A percentile compares a stretch with the other conserved stretches of the same genome.
Conservation (phyloP, 2,329 filamentous ascomycete species). For the Claviceps sorghi region DNA sequence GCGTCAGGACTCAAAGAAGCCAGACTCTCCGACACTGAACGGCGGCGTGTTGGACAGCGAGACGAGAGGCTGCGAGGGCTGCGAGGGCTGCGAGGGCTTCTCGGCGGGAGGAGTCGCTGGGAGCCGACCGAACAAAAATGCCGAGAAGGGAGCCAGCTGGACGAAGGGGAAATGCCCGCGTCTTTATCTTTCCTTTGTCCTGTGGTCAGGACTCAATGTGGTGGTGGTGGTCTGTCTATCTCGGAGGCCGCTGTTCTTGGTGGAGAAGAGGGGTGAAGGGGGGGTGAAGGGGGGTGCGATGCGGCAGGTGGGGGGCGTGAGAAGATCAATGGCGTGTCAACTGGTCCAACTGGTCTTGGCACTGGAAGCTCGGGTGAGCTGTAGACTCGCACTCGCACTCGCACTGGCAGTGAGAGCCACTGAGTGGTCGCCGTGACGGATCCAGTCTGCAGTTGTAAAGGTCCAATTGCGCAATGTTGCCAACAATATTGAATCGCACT, state of each 20-base stretch:
- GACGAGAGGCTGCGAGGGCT: no score
- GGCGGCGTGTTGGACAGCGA: not conserved
- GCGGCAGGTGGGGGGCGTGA: not conserved
- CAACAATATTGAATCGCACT: not conserved
- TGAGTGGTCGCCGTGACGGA: not conserved
- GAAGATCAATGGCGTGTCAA: slow-evolving; percentile 1
- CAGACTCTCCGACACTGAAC: no score
- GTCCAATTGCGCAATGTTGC: slow-evolving; percentile 3
- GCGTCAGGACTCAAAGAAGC: no score
- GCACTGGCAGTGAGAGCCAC: no score
- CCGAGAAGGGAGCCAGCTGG: not conserved
- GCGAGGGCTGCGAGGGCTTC: not conserved
- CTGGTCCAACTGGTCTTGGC: no score
- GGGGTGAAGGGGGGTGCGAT: no score
- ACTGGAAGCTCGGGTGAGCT: no score
- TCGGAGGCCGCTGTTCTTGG: slow-evolving; percentile 1
- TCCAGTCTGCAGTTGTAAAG: not conserved
- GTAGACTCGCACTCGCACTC: no score
- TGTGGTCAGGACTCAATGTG: not conserved
- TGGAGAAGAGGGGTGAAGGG: not conserved
- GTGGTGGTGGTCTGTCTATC: not conserved
- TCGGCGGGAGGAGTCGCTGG: not conserved
- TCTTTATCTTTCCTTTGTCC: slow-evolving; percentile 4
- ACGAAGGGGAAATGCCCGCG: not conserved
- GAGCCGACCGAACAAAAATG: not conserved